phyloP scores from a whole-genome alignment of 2,329 filamentous ascomycete genomes.

The Emergomyces pasteurianus region DNA sequence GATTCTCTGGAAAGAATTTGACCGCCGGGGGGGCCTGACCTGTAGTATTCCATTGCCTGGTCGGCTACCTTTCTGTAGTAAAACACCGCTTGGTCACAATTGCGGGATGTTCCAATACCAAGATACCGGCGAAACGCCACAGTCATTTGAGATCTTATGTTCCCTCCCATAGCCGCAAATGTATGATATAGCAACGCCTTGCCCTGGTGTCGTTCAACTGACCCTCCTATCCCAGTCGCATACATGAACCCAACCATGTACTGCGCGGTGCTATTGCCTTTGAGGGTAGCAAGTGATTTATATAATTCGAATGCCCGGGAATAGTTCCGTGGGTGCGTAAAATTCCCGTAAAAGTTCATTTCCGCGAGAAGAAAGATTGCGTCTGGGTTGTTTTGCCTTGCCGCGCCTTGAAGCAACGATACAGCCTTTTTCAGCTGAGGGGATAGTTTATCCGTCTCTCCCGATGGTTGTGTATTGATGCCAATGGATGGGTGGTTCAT shows the following conservation, averaged over 20 bases:
- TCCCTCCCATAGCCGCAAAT: conserved; percentile 73
- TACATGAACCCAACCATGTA: conserved; percentile 96
- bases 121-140: conserved; percentile 74
- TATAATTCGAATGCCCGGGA: conserved; percentile 70
- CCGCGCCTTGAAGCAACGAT: conserved; percentile 46
- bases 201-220: conserved; percentile 74
- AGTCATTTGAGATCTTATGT: conserved; percentile 85
- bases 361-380: conserved; percentile 83
- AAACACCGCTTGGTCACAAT: conserved; percentile 70
- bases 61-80: conserved; percentile 93
- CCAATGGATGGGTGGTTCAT: conserved; percentile 47
- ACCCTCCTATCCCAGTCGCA: conserved; percentile 76
- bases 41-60: conserved; percentile 78
- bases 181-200: conserved; percentile 89
- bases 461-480: conserved; percentile 27
- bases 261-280: conserved; percentile 85
- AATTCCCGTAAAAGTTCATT: conserved; percentile 96
- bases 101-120: conserved; percentile 73
- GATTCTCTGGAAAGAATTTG: conserved; percentile 64
- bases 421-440: conserved; percentile 45
- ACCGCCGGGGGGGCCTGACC: conserved; percentile 82
- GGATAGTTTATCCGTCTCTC: conserved; percentile 22
- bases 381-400: conserved; percentile 50
- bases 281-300: conserved; percentile 57
- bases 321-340: conserved; percentile 73